Evolutionary conservation across 805 yeast genomes (phyloP), one percentile per base, ranked within the genome.

Genomic region (Grigorovia yakushimaensis): DNA sequence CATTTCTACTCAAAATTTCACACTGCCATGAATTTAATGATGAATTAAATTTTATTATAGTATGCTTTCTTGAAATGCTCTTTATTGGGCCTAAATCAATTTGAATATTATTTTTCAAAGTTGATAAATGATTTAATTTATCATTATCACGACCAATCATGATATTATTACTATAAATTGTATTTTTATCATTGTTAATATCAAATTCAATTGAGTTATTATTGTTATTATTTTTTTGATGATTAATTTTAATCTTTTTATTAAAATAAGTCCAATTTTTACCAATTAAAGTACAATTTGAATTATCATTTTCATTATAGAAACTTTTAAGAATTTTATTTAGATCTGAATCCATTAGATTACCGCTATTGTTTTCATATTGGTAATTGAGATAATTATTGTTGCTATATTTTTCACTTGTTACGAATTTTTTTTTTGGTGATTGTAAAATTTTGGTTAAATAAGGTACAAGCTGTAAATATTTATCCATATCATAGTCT

Each of bases 41-140:
- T 51, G 79, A 65, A 62, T 89, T 87, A 65, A 85, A 93, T 42
- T 77, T 76, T 48, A 93, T 87, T 10, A 77, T 67, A 0, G 97
- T 98, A 64, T 93, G 98, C 55, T 77, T 80, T 54, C 98, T 78
- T n/a, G 93, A 82, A 6, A 93, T 98, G 17, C 91, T 95, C 63
- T 91, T 91, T 8, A 96, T 88, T 0, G 98, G 98, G 1, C 97
- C 97, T 57, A 93, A 70, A 66, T 93, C 98, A 45, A 91, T 89
- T 59, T 88, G 49, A 17, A 51, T 33, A 33, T 33, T 33, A 15
- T 33, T 33, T 33, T 33, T 33, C n/a, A 33, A 33, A 33, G n/a
- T 33, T 2, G 17, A 33, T 7, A 15, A 15, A 33, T 33, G 18
- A 33, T 33, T n/a, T 15, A 33, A n/a, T 33, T 33, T 15, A 13